A percentile compares a stretch with the other conserved stretches of the same genome.
phyloP scores from a whole-genome alignment of 345 rosid genomes.

The Triadica sebifera region DNA sequence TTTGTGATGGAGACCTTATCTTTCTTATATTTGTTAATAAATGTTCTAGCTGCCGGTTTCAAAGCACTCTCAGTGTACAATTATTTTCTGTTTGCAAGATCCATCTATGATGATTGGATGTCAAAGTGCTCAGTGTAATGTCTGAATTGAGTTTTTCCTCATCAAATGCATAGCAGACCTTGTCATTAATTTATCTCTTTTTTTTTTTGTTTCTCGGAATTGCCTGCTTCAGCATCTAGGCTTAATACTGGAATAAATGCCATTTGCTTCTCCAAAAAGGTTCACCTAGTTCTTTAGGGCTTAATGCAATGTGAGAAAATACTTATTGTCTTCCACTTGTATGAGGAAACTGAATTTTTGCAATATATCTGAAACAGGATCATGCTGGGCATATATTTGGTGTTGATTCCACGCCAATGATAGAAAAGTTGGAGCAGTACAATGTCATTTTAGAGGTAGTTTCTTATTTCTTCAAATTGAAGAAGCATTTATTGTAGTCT shows the following conservation, averaged over 20 bases:
- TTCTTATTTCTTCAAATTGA: slow-evolving; percentile 18
- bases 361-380: slow-evolving; percentile 49
- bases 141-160: neutral
- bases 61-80: neutral
- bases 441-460: slow-evolving; percentile 69
- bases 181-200: neutral
- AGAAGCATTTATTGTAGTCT: neutral
- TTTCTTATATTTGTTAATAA: neutral
- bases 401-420: slow-evolving; percentile 80
- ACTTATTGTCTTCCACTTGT: neutral
- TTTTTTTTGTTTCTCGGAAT: neutral
- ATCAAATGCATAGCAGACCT: neutral
- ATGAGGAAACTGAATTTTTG: slow-evolving; percentile 1
- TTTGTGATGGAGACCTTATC: neutral
- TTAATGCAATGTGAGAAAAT: neutral
- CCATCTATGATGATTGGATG: neutral
- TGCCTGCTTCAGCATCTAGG: neutral
- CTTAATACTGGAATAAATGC: neutral
- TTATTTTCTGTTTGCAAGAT: neutral
- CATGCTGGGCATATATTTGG: slow-evolving; percentile 95
- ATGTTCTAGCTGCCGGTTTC: neutral
- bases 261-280: neutral
- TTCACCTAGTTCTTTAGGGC: neutral
- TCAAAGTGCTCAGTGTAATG: too few relatives aligned
- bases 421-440: slow-evolving; percentile 84